Evolutionary conservation across 345 rosid genomes (phyloP).

Genomic region (Gossypium sturtianum): DNA sequence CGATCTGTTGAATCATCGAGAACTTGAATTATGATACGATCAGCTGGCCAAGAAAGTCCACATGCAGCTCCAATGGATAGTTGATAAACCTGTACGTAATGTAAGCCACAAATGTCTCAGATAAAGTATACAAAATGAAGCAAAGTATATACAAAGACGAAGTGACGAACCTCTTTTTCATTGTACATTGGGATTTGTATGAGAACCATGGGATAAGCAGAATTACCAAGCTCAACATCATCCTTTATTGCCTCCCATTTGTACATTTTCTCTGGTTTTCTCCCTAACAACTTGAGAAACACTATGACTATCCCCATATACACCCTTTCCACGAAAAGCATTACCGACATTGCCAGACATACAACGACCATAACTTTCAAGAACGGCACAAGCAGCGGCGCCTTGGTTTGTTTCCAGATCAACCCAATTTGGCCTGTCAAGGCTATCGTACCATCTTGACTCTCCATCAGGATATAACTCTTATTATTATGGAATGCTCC

Average conservation of each 20-base stretch:
- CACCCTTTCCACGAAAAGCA: conserved; percentile 53
- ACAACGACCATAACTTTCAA: conserved; percentile 35
- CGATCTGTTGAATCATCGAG: conserved; percentile 85
- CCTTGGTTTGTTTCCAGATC: conserved; percentile 48
- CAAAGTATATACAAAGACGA: no score
- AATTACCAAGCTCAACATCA: conserved; percentile 50
- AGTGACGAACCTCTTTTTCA: conserved; percentile 43
- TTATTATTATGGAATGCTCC: background rate
- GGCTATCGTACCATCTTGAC: conserved; percentile 1
- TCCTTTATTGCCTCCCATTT: conserved; percentile 55
- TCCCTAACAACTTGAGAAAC: conserved; percentile 35
- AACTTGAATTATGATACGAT: conserved; percentile 74
- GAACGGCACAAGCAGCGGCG: conserved; percentile 50
- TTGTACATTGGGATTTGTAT: conserved; percentile 74
- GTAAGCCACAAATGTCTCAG: background rate
- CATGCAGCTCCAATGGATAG: conserved; percentile 81
- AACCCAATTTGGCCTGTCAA: conserved; percentile 19
- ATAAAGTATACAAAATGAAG: no score
- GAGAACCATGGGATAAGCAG: conserved; percentile 48
- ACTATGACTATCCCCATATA: conserved; percentile 50
- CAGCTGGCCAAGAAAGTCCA: conserved; percentile 77
- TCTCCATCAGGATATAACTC: conserved; percentile 1
- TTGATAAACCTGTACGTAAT: conserved; percentile 49
- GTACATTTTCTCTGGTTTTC: conserved; percentile 44
- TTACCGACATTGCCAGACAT: conserved; percentile 50